These are phyloP conservation scores for Ephemerocybe angulata DNA, from an alignment of 768 basidiomycete species.

Conservation along the genomic window DNA sequence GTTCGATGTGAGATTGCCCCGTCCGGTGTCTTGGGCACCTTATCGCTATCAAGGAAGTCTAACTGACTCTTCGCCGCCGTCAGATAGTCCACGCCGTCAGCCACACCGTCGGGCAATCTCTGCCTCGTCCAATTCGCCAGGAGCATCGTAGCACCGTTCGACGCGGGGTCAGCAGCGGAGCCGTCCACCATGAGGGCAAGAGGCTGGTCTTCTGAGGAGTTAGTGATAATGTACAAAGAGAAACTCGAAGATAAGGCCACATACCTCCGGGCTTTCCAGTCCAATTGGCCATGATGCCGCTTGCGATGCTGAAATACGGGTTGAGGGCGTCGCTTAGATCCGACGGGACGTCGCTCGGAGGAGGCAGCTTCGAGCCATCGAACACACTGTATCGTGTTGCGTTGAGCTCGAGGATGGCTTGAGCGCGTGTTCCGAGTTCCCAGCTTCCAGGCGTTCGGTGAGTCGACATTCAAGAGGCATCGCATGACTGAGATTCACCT, in stretches of 20 bases:
- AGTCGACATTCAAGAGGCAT: neutral
- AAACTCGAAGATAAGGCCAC: neutral
- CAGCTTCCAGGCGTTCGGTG: slow-evolving; percentile 32
- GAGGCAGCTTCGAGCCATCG: slow-evolving; percentile 33
- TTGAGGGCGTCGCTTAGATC: slow-evolving; percentile 35
- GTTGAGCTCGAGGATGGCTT: slow-evolving; percentile 46
- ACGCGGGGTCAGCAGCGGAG: slow-evolving; percentile 74
- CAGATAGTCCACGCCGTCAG: slow-evolving; percentile 48
- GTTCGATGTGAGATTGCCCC: slow-evolving; percentile 82
- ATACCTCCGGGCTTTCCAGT: neutral
- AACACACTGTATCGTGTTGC: slow-evolving; percentile 45
- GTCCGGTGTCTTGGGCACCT: slow-evolving; percentile 59
- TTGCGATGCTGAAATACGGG: slow-evolving; percentile 57
- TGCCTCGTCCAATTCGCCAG: slow-evolving; percentile 46
- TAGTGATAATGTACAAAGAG: slow-evolving; percentile 31
- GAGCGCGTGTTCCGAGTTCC: slow-evolving; percentile 54
- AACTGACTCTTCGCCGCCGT: slow-evolving; percentile 65
- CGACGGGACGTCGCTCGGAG: slow-evolving; percentile 30
- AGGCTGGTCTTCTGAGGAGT: slow-evolving; percentile 38
- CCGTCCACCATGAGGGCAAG: slow-evolving; percentile 57
- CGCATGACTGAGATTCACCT: slow-evolving; percentile 28
- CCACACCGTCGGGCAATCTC: neutral
- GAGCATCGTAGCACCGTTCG: slow-evolving; percentile 69
- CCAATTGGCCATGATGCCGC: slow-evolving; percentile 45
- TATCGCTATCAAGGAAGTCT: slow-evolving; percentile 47